Evolutionary conservation across 306 rosid species (phyloP), one percentile per base, ranked within the genome.

Genomic region (Vigna angularis): DNA sequence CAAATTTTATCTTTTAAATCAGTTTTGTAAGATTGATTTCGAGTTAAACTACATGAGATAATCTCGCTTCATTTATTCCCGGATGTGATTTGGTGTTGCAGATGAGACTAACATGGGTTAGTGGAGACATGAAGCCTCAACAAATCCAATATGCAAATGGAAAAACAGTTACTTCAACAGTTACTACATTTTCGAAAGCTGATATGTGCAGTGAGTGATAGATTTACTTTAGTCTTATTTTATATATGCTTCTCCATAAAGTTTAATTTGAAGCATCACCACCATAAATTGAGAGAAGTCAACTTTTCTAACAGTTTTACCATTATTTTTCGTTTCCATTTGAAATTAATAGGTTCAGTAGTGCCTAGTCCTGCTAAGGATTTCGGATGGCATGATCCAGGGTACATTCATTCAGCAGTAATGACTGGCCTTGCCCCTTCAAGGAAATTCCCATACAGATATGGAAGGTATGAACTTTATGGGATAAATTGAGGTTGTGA

Each of bases 371-470:
- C 98, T 79, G 98, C 98, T 10, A 89, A 81, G 70, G 97, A 94
- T 70, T 94, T 94, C 47, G 97, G 97, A 20, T 94, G 98, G 98
- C 98, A 94, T 89, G 93, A 94, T 51, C 98, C 97, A 1, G 98
- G 97, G 53, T 92, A 63, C 89, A 90, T 94, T 61, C 98, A 94
- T 75, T 84, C 98, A 20, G 97, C 90, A 74, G 72, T 90, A 40
- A 90, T 94, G 92, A 87, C 86, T 14, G 94, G 86, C 55, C 95
- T 94, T 58, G 57, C 66, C n/a, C 97, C 98, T 85, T 90, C 87
- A 76, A 82, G 83, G 66, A 82, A 36, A n/a, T 89, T 72, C 82
- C 83, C 91, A 52, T 94, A 94, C 52, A 82, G 74, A 82, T 92
- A 87, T 77, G 98, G 38, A 34, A 34, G 38, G 38, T 34, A 32